Base-by-base conservation (phyloP, 257 asterid genomes). In the Fraxinus pennsylvanica region DNA sequence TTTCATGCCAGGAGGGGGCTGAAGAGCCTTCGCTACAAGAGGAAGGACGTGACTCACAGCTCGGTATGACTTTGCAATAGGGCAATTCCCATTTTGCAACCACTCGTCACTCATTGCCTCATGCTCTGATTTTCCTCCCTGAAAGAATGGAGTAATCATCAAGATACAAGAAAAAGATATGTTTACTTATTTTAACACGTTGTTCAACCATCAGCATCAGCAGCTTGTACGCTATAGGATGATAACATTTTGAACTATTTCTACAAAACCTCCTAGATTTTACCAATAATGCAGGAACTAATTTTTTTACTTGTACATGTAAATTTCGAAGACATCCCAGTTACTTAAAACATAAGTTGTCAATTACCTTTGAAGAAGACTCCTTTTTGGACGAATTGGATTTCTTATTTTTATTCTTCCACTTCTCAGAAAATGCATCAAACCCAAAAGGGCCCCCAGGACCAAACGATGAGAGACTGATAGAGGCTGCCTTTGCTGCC, bases 401-500 rank as follows among this genome's bases (percentile, higher is more conserved):
- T 75, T 88, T 85, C 88, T 85, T 87, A 68, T 85, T 90, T 9
- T 75, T 80, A 43, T 91, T 92, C 83, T 88, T 90, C 84, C 91
- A 87, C 86, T 84, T 92, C 74, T 84, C 83, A 22, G 86, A 84
- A 88, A 94, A 92, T 76, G 91, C 87, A 82, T 91, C 97, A 77
- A 94, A 92, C 22, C 97, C 94, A 41, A 92, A 94, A 54, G 96
- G 94, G 2, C 97, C 94, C n/a, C 96, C 93, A 0, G 89, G 78
- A 65, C 98, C 98, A 85, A 94, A 94, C 68, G 84, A 88, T 12
- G 99, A 89, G 78, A 94, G 92, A 83, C 99, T 92, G 82, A 94
- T 90, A 68, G 97, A 76, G 54, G 99, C 99, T 73, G 99, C 99
- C 82, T 82, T 92, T 33, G 97, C 96, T 10, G 96, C 97, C 87